Percentiles rank a stretch among this genome's conserved stretches.
These are phyloP conservation scores for Lactarius akahatsu DNA, from an alignment of 768 basidiomycete genomes.

Conservation along the genomic window DNA sequence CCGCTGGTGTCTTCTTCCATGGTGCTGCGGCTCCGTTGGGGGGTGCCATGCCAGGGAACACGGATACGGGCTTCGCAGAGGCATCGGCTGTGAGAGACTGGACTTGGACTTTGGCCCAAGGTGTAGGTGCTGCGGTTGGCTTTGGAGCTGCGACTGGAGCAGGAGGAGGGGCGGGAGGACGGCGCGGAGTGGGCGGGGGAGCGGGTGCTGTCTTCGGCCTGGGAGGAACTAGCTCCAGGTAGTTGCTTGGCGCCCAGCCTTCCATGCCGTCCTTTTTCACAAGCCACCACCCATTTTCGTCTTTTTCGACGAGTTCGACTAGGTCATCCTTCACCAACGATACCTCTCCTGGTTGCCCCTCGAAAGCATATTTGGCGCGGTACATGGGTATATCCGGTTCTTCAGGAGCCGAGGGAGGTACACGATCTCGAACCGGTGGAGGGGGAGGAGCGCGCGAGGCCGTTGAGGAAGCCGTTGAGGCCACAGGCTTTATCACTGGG, in stretches of 20 bases:
- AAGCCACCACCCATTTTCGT: conserved; percentile 98
- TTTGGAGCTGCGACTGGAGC: conserved; percentile 26
- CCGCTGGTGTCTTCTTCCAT: conserved; percentile 60
- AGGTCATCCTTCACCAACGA: conserved; percentile 85
- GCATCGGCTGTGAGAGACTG: conserved; percentile 54
- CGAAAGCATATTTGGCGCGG: conserved; percentile 88
- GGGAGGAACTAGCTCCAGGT: conserved; percentile 77
- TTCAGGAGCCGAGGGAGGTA: conserved; percentile 51
- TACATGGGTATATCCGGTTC: conserved; percentile 74
- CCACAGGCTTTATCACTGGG: conserved; percentile 36
- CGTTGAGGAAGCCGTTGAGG: conserved; percentile 40
- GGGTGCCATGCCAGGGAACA: conserved; percentile 73
- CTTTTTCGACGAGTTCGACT: conserved; percentile 89
- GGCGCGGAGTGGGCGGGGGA: conserved; percentile 46
- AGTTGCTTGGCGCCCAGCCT: conserved; percentile 96
- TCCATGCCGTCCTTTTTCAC: conserved; percentile 79
- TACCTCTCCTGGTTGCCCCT: conserved; percentile 92
- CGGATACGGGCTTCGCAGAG: conserved; percentile 74
- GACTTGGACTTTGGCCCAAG: conserved; percentile 35
- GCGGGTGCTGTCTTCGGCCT: conserved; percentile 68
- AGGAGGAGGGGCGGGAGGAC: conserved; percentile 44
- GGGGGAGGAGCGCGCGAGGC: conserved; percentile 46
- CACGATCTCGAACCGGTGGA: conserved; percentile 45
- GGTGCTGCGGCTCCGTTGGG: conserved; percentile 68
- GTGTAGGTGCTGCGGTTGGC: conserved; percentile 30